Conservation (phyloP, 257 asterid species). For the Capsicum baccatum region DNA sequence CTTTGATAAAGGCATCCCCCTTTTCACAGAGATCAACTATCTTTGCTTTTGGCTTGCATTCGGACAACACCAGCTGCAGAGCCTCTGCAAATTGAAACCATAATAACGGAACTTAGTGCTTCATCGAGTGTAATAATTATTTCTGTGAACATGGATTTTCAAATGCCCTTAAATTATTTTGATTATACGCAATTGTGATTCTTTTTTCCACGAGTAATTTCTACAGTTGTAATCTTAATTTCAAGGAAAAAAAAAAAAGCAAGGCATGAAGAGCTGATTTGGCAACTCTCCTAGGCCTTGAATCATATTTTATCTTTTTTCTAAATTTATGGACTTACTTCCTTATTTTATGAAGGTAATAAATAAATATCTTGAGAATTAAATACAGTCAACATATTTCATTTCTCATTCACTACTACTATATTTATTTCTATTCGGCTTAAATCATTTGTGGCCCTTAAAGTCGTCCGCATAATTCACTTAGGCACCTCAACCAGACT, state of each 20-base stretch:
- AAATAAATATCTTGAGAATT: no score
- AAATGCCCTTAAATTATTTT: neutral
- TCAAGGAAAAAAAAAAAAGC: neutral
- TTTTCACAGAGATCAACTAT: constrained; percentile 87
- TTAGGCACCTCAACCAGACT: no score
- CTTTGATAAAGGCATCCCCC: constrained; percentile 78
- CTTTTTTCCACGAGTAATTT: neutral
- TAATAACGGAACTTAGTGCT: constrained; percentile 3
- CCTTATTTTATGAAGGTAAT: no score
- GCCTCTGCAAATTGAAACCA: constrained; percentile 68
- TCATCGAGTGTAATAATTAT: neutral
- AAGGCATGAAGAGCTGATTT: no score
- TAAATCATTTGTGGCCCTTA: no score
- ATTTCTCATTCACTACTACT: no score
- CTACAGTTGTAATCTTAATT: neutral
- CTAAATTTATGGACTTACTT: no score
- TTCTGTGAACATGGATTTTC: neutral
- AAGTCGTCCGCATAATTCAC: no score
- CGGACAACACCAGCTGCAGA: constrained; percentile 71
- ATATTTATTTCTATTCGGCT: no score
- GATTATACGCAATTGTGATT: neutral
- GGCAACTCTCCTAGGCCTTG: no score
- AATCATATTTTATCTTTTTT: no score
- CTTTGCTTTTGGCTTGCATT: constrained; percentile 78
- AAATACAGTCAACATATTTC: no score